Percentiles rank a stretch among this genome's conserved stretches.
Conservation (phyloP, 1,139 yeast species). For the Sugiyamaella paludigena region DNA sequence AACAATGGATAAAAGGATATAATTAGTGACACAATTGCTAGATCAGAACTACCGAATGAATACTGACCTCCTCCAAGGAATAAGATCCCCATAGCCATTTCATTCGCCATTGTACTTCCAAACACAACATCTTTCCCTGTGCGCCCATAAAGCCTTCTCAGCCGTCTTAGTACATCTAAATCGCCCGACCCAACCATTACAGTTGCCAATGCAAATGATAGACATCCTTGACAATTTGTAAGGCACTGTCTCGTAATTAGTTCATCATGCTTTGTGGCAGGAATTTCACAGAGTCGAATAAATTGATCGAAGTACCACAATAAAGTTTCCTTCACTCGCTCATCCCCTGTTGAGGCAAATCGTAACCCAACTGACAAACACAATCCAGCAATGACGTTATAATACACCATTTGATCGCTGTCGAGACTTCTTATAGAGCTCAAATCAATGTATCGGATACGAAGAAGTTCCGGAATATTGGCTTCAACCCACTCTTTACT, state of each 20-base stretch:
- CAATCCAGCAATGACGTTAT: slow-evolving; percentile 71
- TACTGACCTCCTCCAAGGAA: slow-evolving; percentile 93
- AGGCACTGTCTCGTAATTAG: slow-evolving; percentile 58
- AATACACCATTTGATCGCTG: slow-evolving; percentile 63
- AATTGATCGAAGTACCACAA: slow-evolving; percentile 61
- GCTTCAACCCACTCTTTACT: slow-evolving; percentile 55
- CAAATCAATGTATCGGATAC: slow-evolving; percentile 24
- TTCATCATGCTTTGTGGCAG: slow-evolving; percentile 54
- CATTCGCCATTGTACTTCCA: slow-evolving; percentile 77
- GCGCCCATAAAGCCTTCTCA: slow-evolving; percentile 65
- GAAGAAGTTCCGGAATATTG: slow-evolving; percentile 24
- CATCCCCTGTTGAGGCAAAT: slow-evolving; percentile 68
- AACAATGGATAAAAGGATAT: slow-evolving; percentile 74
- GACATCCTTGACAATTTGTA: slow-evolving; percentile 54
- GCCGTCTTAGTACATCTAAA: slow-evolving; percentile 66
- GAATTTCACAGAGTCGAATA: slow-evolving; percentile 51
- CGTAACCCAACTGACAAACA: slow-evolving; percentile 73
- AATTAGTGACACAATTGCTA: slow-evolving; percentile 71
- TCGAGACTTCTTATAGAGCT: slow-evolving; percentile 41
- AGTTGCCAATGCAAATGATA: slow-evolving; percentile 64
- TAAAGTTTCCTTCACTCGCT: slow-evolving; percentile 56
- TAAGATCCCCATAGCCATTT: slow-evolving; percentile 80
- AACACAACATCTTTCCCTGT: slow-evolving; percentile 50
- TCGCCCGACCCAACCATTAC: slow-evolving; percentile 95
- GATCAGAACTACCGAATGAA: slow-evolving; percentile 63